Conservation (phyloP, 768 basidiomycete genomes). For the Panellus pusillus region DNA sequence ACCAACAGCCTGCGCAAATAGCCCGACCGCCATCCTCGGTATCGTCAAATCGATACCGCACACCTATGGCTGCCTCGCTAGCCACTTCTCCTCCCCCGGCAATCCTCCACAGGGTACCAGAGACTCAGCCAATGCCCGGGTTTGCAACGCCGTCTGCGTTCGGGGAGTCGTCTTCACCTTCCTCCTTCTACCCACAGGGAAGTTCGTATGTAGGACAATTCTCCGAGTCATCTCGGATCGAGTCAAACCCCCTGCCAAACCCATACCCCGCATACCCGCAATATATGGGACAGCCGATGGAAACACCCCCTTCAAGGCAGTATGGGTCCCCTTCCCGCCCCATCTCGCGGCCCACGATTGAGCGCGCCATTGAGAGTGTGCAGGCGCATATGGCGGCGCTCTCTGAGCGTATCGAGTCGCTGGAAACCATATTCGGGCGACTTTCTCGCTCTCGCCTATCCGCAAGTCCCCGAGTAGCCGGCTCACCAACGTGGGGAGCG, state of each 20-base stretch:
- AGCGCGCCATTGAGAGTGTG: constrained; percentile 75
- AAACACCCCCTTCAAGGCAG: constrained; percentile 27
- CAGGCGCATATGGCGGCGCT: constrained; percentile 83
- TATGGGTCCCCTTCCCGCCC: constrained; percentile 41
- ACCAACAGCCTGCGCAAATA: constrained; percentile 33
- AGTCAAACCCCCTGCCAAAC: constrained; percentile 38
- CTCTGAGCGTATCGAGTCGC: constrained; percentile 75
- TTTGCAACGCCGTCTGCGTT: constrained; percentile 79
- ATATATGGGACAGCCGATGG: constrained; percentile 33
- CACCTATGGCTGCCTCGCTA: constrained; percentile 66
- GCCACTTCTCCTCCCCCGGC: constrained; percentile 54
- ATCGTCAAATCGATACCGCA: constrained; percentile 77
- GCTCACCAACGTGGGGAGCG: constrained; percentile 38
- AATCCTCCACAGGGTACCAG: constrained; percentile 47
- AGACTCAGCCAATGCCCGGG: constrained; percentile 68
- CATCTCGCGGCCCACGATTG: constrained; percentile 55
- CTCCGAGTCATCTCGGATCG: constrained; percentile 39
- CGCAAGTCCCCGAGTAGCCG: constrained; percentile 37
- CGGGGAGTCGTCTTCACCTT: constrained; percentile 42
- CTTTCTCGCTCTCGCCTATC: constrained; percentile 43
- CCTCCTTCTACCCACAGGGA: constrained; percentile 40
- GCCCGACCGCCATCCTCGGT: constrained; percentile 74
- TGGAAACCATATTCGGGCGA: constrained; percentile 48
- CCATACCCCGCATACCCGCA: constrained; percentile 36
- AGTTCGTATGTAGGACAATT: constrained; percentile 39